Percentiles rank a stretch among this genome's conserved stretches.
Evolutionary conservation across 305 asterid genomes (phyloP).

Genomic region (Fraxinus angustifolia): DNA sequence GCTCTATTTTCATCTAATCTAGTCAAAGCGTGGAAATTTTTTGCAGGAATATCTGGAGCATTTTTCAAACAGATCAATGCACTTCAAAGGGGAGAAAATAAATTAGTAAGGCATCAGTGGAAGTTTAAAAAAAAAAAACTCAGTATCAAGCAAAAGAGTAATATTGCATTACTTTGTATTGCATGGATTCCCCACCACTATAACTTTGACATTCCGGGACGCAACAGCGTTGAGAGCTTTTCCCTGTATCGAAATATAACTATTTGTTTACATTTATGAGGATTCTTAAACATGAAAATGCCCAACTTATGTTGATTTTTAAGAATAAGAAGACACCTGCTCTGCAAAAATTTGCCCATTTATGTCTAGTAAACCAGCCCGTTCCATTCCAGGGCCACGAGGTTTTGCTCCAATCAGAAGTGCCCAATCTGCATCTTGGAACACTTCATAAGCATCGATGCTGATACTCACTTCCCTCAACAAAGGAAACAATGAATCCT

Average conservation of each 20-base stretch:
- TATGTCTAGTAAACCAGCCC: slow-evolving; percentile 83
- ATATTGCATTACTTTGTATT: slow-evolving; percentile 68
- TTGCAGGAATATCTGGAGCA: slow-evolving; percentile 91
- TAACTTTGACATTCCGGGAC: slow-evolving; percentile 81
- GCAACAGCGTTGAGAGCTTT: slow-evolving; percentile 98
- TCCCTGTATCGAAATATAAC: slow-evolving; percentile 48
- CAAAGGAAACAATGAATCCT: slow-evolving; percentile 89
- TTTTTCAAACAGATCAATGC: slow-evolving; percentile 97
- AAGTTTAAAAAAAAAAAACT: neutral
- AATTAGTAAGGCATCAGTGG: slow-evolving; percentile 30
- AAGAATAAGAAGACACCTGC: slow-evolving; percentile 47
- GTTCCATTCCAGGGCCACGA: slow-evolving; percentile 99
- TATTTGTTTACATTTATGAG: neutral
- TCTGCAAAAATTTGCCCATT: slow-evolving; percentile 86
- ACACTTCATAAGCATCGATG: slow-evolving; percentile 86
- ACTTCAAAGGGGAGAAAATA: slow-evolving; percentile 44
- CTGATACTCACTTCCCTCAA: slow-evolving; percentile 93
- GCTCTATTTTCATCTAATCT: slow-evolving; percentile 98
- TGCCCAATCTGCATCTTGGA: slow-evolving; percentile 97
- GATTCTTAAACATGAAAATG: neutral
- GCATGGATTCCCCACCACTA: slow-evolving; percentile 98
- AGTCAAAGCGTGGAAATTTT: slow-evolving; percentile 90
- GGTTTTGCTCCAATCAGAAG: slow-evolving; percentile 98
- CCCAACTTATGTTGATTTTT: neutral
- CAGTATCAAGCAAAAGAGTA: neutral